Percentiles rank a stretch among this genome's conserved stretches.
Conservation (phyloP, 495 filamentous ascomycete genomes). For the Durotheca rogersii region DNA sequence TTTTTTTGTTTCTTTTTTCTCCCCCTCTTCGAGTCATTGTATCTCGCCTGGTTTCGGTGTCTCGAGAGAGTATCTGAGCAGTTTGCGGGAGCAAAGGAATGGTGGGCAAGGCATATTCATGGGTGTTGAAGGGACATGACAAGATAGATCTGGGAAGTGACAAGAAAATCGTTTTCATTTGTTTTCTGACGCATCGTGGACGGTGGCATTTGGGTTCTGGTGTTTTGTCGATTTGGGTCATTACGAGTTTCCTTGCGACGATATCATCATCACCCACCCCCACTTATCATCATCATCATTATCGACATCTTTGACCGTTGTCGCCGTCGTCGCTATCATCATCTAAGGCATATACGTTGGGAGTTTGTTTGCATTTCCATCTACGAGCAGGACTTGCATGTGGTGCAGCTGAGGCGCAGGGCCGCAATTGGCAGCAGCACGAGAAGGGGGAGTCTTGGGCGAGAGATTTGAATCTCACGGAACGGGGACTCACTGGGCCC, state of each 20-base stretch:
- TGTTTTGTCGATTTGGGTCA: slow-evolving; percentile 14
- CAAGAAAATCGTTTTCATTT: slow-evolving; percentile 31
- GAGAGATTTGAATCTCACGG: slow-evolving; percentile 19
- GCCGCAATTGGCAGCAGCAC: slow-evolving; percentile 31
- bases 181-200: slow-evolving; percentile 14
- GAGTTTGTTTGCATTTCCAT: slow-evolving; percentile 28
- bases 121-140: slow-evolving; percentile 34
- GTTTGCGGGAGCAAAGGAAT: slow-evolving; percentile 9
- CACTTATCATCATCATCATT: background rate
- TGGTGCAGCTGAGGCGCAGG: slow-evolving; percentile 32
- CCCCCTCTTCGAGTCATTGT: slow-evolving; percentile 4
- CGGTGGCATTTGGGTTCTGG: slow-evolving; percentile 23
- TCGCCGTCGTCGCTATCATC: slow-evolving; percentile 3
- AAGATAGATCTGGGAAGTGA: slow-evolving; percentile 39
- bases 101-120: slow-evolving; percentile 31
- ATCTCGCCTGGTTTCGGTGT: background rate
- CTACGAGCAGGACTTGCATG: slow-evolving; percentile 25
- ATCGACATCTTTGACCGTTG: background rate
- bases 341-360: slow-evolving; percentile 26
- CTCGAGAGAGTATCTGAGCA: slow-evolving; percentile 4
- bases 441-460: slow-evolving; percentile 27
- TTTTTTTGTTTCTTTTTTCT: slow-evolving; percentile 21
- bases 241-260: slow-evolving; percentile 28
- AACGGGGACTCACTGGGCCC: slow-evolving; percentile 11
- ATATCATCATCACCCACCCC: slow-evolving; percentile 26